phyloP scores from a whole-genome alignment of 371 early-diverging fungal species.

The Zopfochytrium polystomum region DNA sequence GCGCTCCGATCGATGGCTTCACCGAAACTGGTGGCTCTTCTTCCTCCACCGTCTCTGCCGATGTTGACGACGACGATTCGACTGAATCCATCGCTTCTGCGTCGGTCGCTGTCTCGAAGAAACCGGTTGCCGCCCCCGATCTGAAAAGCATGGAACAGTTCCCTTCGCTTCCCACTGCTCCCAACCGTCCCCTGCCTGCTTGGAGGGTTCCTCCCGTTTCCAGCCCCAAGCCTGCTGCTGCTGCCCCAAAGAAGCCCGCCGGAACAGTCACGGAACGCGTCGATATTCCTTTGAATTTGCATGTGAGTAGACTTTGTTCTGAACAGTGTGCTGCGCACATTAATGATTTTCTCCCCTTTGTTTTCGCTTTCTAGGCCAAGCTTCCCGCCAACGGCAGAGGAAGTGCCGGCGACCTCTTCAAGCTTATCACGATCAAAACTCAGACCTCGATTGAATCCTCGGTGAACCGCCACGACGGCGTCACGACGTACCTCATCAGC shows the following conservation, averaged over 20 bases:
- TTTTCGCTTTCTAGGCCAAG: constrained; percentile 13
- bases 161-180: constrained; percentile 34
- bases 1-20: background rate
- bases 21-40: background rate
- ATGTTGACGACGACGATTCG: background rate
- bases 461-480: constrained; percentile 68
- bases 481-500: constrained; percentile 80
- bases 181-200: constrained; percentile 14
- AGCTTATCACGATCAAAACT: constrained; percentile 65
- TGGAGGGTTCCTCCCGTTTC: constrained; percentile 23
- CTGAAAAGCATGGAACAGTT: constrained; percentile 38
- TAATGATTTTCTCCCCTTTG: constrained; percentile 2
- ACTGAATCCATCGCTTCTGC: background rate
- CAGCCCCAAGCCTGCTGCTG: constrained; percentile 5
- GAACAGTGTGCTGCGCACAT: background rate
- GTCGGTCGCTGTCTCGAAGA: background rate
- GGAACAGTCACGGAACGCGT: constrained; percentile 33
- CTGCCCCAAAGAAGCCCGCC: constrained; percentile 5
- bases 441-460: constrained; percentile 85
- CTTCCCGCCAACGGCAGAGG: constrained; percentile 45
- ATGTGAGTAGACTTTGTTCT: constrained; percentile 21
- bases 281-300: constrained; percentile 38
- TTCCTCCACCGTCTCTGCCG: background rate
- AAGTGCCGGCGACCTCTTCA: constrained; percentile 65
- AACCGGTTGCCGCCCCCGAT: constrained; percentile 23